Percentiles rank a stretch among this genome's conserved stretches.
Conservation (phyloP, 1,284 basidiomycete genomes). For the Naganishia cerealis region DNA sequence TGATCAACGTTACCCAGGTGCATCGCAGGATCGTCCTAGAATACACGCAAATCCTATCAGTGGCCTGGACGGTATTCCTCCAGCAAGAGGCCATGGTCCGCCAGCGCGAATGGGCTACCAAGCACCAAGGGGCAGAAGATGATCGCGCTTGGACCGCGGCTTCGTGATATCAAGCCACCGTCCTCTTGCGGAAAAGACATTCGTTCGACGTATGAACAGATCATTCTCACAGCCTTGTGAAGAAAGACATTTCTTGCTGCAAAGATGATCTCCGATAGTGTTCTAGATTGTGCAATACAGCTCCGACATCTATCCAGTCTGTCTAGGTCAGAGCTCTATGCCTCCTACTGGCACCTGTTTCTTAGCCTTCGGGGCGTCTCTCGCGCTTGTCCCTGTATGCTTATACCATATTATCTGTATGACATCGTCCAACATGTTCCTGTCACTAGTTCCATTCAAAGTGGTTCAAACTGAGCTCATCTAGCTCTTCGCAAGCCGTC, state of each 20-base stretch:
- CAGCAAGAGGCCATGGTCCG: not conserved
- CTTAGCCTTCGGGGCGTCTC: not conserved
- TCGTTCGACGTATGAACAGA: too few species aligned
- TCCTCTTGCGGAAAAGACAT: too few species aligned
- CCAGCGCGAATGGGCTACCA: constrained; percentile 3
- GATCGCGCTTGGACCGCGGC: not conserved
- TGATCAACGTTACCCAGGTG: not conserved
- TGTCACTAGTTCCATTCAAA: not conserved
- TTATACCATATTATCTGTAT: not conserved
- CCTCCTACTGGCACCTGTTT: not conserved
- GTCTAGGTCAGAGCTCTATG: not conserved
- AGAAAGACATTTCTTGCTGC: not conserved
- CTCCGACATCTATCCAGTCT: not conserved
- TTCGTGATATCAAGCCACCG: not conserved
- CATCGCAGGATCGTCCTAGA: not conserved
- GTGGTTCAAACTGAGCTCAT: not conserved
- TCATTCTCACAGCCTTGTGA: not conserved
- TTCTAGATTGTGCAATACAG: not conserved
- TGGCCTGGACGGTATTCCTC: not conserved
- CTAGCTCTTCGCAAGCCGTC: not conserved
- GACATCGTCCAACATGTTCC: not conserved
- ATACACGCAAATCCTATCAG: not conserved
- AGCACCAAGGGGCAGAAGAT: constrained; percentile 1
- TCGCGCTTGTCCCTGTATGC: not conserved
- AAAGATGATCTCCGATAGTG: not conserved